A percentile compares a stretch with the other conserved stretches of the same genome.
phyloP scores from a whole-genome alignment of 2,329 filamentous ascomycete species.

The Aspergillus transmontanensis region DNA sequence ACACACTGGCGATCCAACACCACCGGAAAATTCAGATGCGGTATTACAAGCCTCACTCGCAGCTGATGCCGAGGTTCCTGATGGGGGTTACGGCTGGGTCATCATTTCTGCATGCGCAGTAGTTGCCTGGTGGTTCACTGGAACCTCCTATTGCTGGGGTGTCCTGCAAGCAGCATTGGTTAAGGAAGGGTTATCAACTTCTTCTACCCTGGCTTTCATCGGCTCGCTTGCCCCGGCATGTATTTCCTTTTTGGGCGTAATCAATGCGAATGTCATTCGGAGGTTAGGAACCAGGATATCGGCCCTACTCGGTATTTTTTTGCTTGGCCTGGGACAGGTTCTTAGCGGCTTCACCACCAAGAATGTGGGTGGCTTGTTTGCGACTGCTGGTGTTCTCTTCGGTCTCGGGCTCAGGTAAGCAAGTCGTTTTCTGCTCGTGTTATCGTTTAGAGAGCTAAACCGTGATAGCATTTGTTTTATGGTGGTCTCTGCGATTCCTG shows the following conservation, averaged over 20 bases:
- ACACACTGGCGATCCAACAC: background rate
- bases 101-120: slow-evolving; percentile 55
- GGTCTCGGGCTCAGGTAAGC: slow-evolving; percentile 48
- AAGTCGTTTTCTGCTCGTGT: background rate
- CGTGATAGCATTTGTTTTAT: slow-evolving; percentile 41
- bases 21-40: slow-evolving; percentile 24
- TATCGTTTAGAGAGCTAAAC: background rate
- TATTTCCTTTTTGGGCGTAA: slow-evolving; percentile 55
- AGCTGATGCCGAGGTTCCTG: slow-evolving; percentile 46
- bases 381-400: slow-evolving; percentile 51
- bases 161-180: slow-evolving; percentile 62
- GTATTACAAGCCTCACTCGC: slow-evolving; percentile 48
- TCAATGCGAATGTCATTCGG: slow-evolving; percentile 56
- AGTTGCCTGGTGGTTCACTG: slow-evolving; percentile 60
- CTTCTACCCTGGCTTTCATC: slow-evolving; percentile 61
- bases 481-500: slow-evolving; percentile 52
- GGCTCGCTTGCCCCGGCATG: slow-evolving; percentile 56
- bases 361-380: slow-evolving; percentile 53
- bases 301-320: slow-evolving; percentile 52
- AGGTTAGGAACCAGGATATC: slow-evolving; percentile 52
- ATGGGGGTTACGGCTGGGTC: slow-evolving; percentile 36
- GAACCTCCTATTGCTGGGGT: slow-evolving; percentile 62
- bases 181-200: slow-evolving; percentile 48
- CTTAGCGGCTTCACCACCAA: slow-evolving; percentile 50
- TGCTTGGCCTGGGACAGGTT: slow-evolving; percentile 55